Conservation (phyloP, 768 basidiomycete genomes). For the Cyclocybe cylindracea region DNA sequence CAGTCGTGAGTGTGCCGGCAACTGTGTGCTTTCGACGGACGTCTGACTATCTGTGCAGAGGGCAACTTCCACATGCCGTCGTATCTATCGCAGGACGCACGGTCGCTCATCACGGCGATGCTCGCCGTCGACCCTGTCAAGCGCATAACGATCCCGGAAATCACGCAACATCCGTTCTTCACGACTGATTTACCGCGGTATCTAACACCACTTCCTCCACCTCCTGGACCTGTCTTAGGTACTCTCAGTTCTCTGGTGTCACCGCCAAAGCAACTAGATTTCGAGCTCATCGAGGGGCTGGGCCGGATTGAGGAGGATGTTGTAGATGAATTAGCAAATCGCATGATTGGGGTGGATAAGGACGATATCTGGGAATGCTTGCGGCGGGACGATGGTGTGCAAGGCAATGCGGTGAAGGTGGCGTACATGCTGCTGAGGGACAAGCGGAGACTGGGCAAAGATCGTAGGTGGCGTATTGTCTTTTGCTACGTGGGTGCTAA, state of each 20-base stretch:
- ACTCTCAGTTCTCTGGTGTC: conserved; percentile 72
- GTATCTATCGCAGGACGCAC: conserved; percentile 79
- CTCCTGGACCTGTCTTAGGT: conserved; percentile 75
- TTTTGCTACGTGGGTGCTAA: conserved; percentile 1
- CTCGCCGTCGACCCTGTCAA: conserved; percentile 93
- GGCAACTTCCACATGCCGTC: conserved; percentile 85
- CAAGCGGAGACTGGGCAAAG: conserved; percentile 79
- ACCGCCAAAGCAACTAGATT: conserved; percentile 68
- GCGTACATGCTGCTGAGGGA: conserved; percentile 94
- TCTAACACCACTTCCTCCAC: conserved; percentile 79
- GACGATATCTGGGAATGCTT: conserved; percentile 90
- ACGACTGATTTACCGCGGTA: conserved; percentile 83
- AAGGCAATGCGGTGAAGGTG: conserved; percentile 93
- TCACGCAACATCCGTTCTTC: conserved; percentile 90
- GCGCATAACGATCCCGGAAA: conserved; percentile 91
- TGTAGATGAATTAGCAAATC: conserved; percentile 74
- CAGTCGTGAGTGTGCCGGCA: conserved; percentile 55
- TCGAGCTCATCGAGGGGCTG: conserved; percentile 87
- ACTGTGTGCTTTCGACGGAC: conserved; percentile 6
- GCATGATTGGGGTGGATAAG: conserved; percentile 74
- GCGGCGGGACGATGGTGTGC: conserved; percentile 77
- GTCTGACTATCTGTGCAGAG: conserved; percentile 46
- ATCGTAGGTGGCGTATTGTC: conserved; percentile 56
- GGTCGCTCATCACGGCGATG: conserved; percentile 82
- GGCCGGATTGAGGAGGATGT: conserved; percentile 92